These are phyloP conservation scores for Exophiala xenobiotica DNA, from an alignment of 2,329 filamentous ascomycete genomes.

Conservation along the genomic window DNA sequence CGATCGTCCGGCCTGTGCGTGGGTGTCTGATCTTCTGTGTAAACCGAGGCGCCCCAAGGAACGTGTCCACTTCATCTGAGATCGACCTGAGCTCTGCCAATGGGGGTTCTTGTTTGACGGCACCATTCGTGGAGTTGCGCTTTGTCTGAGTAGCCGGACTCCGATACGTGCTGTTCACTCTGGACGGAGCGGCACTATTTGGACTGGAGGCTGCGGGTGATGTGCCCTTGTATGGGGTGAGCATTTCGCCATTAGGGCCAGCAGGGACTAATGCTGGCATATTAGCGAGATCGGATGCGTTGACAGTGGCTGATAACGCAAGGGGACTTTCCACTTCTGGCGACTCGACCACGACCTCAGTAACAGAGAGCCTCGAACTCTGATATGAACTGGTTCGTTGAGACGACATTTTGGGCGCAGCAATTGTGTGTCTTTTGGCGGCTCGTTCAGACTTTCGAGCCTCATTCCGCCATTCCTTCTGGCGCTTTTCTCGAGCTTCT, in stretches of 20 bases:
- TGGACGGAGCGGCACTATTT: constrained; percentile 13
- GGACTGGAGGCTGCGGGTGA: constrained; percentile 4
- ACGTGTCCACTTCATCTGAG: constrained; percentile 82
- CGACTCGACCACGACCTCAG: constrained; percentile 25
- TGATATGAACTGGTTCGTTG: constrained; percentile 22
- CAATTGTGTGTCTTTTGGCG: constrained; percentile 25
- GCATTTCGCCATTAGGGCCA: constrained; percentile 7
- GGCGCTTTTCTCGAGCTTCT: constrained; percentile 53
- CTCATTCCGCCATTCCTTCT: constrained; percentile 32
- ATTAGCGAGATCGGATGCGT: constrained; percentile 19
- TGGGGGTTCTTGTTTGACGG: constrained; percentile 14
- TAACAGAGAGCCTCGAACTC: constrained; percentile 28
- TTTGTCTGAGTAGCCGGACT: constrained; percentile 12
- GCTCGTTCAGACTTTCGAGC: constrained; percentile 27
- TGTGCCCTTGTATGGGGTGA: neutral
- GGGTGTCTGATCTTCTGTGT: constrained; percentile 87
- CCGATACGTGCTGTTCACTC: constrained; percentile 17
- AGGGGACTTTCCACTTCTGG: constrained; percentile 23
- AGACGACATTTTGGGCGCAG: constrained; percentile 22
- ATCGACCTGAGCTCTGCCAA: constrained; percentile 74
- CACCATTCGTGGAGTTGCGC: constrained; percentile 12
- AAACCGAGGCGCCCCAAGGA: constrained; percentile 76
- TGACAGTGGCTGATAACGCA: constrained; percentile 20
- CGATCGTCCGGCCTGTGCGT: constrained; percentile 81
- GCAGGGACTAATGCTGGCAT: constrained; percentile 23